Conservation (phyloP, 2,329 filamentous ascomycete genomes). For the Ascochyta fabae region DNA sequence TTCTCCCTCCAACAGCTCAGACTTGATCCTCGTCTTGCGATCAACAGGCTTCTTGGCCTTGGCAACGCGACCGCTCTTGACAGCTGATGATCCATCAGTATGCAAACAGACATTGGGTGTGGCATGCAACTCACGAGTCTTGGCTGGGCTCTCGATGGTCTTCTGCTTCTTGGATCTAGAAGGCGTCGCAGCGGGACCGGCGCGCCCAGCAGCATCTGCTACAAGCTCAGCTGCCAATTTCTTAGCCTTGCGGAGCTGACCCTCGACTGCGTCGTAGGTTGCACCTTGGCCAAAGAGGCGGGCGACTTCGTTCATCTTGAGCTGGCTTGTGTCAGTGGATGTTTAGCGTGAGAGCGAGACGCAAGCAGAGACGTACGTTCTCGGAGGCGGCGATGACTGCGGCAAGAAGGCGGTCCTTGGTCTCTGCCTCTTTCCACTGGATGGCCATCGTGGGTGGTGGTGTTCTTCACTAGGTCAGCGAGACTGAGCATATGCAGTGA, state of each 20-base stretch:
- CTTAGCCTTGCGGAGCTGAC: slow-evolving; percentile 55
- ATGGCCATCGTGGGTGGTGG: slow-evolving; percentile 34
- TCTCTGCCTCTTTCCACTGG: slow-evolving; percentile 47
- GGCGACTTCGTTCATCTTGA: slow-evolving; percentile 55
- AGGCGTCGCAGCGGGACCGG: not conserved
- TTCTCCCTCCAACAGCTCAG: not conserved
- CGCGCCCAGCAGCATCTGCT: slow-evolving; percentile 15
- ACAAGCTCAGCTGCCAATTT: slow-evolving; percentile 47
- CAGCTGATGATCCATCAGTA: not conserved
- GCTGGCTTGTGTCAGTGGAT: slow-evolving; percentile 40
- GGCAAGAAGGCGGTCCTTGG: slow-evolving; percentile 50
- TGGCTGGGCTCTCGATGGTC: not conserved
- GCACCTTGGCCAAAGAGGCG: slow-evolving; percentile 54
- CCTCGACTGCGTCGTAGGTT: slow-evolving; percentile 58
- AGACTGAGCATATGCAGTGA: not conserved
- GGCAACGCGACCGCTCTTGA: not conserved
- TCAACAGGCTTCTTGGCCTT: not conserved
- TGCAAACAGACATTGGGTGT: too few species aligned
- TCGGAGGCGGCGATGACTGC: slow-evolving; percentile 45
- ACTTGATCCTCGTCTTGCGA: not conserved
- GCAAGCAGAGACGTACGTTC: not conserved
- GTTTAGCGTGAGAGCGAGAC: not conserved
- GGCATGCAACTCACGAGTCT: slow-evolving; percentile 16
- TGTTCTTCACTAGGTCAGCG: not conserved
- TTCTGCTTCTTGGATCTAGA: slow-evolving; percentile 12